Base-by-base conservation (phyloP, 2,329 filamentous ascomycete species). In the Colletotrichum echinochloae region DNA sequence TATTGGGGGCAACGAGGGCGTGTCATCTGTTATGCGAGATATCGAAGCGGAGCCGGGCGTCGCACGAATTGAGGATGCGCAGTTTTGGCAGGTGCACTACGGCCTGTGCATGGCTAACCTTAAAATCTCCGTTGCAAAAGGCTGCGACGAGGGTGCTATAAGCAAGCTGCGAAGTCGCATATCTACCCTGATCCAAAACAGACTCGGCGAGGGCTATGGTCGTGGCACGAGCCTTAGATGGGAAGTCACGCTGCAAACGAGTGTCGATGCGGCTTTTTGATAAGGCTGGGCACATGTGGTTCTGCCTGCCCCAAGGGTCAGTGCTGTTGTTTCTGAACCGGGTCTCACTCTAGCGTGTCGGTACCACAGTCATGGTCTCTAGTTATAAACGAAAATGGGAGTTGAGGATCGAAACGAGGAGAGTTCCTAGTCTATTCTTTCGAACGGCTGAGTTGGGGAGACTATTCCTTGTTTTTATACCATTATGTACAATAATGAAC, bases 71-170 rank as follows among this genome's bases (percentile, higher is more conserved):
- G 94, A 98, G 68, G 95, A 98, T 77, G 95, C 95, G 1, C 91
- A 94, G 78, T 97, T 99, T 81, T 99, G 96, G 96, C 96, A 99
- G 83, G 96, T 98, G 18, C 96, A 99, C 81, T 98, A 98, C 79
- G 95, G 95, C 1, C 85, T 98, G 49, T 97, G 94, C 78, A 97
- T 98, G 92, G 96, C 96, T 11, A 98, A 97, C 78, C 80, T 99
- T 74, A 97, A 94, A 80, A 81, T 99, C 26, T 88, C 91, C 70
- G 88, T 97, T 33, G 79, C 83, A 5, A 84, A 82, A 72, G 91
- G 91, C 5, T 84, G 81, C 55, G 90, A 92, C 52, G 94, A 96
- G 72, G 89, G 91, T 18, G 88, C 91, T 7, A 83, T 97, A 70
- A 86, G 87, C 69, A 92, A 91, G 76, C 81, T 98, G 73, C 89